Base-by-base conservation (phyloP, 305 asterid genomes). In the Striga hermonthica region DNA sequence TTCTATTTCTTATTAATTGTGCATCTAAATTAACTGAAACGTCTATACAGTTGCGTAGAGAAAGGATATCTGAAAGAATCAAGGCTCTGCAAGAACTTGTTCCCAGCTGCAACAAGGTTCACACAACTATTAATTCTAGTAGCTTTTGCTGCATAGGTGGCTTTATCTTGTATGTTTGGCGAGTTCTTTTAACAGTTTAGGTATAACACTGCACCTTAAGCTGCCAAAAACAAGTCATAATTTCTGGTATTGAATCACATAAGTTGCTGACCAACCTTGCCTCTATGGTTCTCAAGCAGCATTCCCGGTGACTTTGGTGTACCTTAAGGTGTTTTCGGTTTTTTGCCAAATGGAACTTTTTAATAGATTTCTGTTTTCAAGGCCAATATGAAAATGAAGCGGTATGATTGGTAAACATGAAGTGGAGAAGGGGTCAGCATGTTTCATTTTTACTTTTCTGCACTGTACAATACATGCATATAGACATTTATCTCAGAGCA, bases 61-160 rank as follows among this genome's bases (percentile, higher is more conserved):
- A 88, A 75, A 83, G 96, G 77, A 90, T 90, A 80, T 88, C 96
- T 4, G 97, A 90, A 73, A 83, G 95, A 80, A 90, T 88, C 62
- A 90, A 86, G 87, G 96, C 96, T 54, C 78, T 90, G 90, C 97
- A 90, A 77, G 95, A 90, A 77, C 86, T 90, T 59, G 97, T 90
- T 75, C 96, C 97, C 68, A 88, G 95, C 85, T 88, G 96, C 79
- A 90, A 86, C 79, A 90, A 90, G 95, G 97, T 90, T 52, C 59
- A 80, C 65, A 9, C 37, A 10, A 2, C 34, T 50, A 71, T 72
- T 54, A 1, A 50, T 68, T 45, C 44, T 31, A 69, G 59, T 4
- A 54, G 8, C 10, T 28, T 12, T 54, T 22, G 12, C 59, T 54
- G 13, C 16, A 7, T 12, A 54, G 39, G 59, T 22, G 31, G 15